phyloP scores from a whole-genome alignment of 2,329 filamentous ascomycete species.

The Claviceps cyperi region DNA sequence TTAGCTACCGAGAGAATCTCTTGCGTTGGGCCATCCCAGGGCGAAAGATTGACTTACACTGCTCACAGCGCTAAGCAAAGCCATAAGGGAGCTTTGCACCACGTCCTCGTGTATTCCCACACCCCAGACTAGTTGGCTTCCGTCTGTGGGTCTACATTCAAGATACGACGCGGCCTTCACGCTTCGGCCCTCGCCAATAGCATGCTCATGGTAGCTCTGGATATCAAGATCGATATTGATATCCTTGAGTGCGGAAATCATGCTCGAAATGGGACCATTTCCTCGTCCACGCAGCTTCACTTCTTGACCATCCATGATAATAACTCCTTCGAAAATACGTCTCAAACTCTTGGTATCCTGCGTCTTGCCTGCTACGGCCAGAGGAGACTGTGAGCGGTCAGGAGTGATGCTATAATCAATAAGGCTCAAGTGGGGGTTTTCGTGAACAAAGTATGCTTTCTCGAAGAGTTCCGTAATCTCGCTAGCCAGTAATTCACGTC shows the following conservation, averaged over 20 bases:
- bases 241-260: slow-evolving; percentile 65
- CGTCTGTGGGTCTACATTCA: slow-evolving; percentile 60
- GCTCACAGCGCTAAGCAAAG: slow-evolving; percentile 70
- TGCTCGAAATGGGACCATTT: slow-evolving; percentile 78
- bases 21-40: background rate
- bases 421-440: slow-evolving; percentile 72
- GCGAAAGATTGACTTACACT: slow-evolving; percentile 50
- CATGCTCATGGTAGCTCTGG: slow-evolving; percentile 90
- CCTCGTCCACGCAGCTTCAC: slow-evolving; percentile 66
- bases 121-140: slow-evolving; percentile 67
- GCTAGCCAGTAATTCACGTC: slow-evolving; percentile 66
- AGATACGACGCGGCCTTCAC: slow-evolving; percentile 95
- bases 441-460: slow-evolving; percentile 68
- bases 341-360: slow-evolving; percentile 65
- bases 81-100: slow-evolving; percentile 76
- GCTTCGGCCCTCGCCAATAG: slow-evolving; percentile 65
- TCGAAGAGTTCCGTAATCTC: slow-evolving; percentile 88
- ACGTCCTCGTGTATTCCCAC: slow-evolving; percentile 44
- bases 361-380: slow-evolving; percentile 53
- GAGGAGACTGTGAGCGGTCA: slow-evolving; percentile 65
- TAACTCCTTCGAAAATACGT: slow-evolving; percentile 71
- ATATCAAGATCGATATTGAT: slow-evolving; percentile 83
- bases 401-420: slow-evolving; percentile 85
- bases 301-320: slow-evolving; percentile 70
- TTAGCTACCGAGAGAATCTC: background rate